Evolutionary conservation across 768 basidiomycete species (phyloP), one percentile per base, ranked within the genome.

Genomic region (Tricholoma sp.): DNA sequence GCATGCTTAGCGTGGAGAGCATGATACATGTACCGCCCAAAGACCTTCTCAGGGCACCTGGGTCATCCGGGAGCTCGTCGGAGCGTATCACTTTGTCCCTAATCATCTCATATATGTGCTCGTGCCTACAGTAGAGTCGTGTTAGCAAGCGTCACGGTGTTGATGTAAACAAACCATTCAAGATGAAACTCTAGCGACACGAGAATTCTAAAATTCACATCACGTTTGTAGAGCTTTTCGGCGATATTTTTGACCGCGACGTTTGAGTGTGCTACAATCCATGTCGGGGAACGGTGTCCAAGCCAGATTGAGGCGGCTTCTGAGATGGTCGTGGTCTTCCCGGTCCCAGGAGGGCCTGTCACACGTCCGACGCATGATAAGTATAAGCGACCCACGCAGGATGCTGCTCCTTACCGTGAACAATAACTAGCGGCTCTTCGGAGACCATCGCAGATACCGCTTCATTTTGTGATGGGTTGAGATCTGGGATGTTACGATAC

Each of bases 241-340:
- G 79, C 79, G 21, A 81, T 77, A 57, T 80, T 79, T 60, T 79
- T 79, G 14, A 80, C 79, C 0, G 76, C 78, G 18, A 80, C 78
- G 43, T 80, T 81, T 9, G 79, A 80, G 58, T 81, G 78, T 0
- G 77, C 77, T 3, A 77, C 68, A 29, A 79, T 74, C 75, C 77
- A 78, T 0, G 69, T 65, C 2, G 69, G 61, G 29, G 63, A 59
- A 7, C 57, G 35, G 4, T 46, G n/a, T 0, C 63, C 12, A 5
- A 65, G 64, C 76, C 78, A 79, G 4, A 69, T 61, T 5, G 70
- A 56, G 3, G 75, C 72, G 0, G 78, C 75, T 0, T 76, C 76
- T 2, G 78, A 68, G 43, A 82, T 83, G 0, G 78, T 78, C 0
- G 75, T 74, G 4, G 81, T 83, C 61, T 83, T 83, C 3, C 81